Percentiles rank a stretch among this genome's conserved stretches.
phyloP scores from a whole-genome alignment of 495 filamentous ascomycete genomes.

The Podospora bellae-mahoneyi region DNA sequence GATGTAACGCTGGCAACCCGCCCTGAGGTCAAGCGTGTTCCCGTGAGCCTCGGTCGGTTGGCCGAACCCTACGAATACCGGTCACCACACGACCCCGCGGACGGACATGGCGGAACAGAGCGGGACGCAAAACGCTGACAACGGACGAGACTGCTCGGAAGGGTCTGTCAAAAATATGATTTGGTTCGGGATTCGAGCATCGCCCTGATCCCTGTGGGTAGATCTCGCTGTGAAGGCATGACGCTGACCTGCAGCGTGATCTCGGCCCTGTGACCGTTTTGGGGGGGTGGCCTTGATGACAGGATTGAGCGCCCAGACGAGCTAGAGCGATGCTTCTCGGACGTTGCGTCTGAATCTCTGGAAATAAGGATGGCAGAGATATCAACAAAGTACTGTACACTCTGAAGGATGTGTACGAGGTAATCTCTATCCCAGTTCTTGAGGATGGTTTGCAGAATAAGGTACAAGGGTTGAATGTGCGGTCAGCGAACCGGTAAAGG shows the following conservation, averaged over 20 bases:
- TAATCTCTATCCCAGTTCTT: too few relatives aligned
- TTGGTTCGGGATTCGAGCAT: background rate
- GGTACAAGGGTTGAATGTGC: background rate
- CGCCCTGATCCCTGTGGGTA: background rate
- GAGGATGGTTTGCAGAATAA: too few relatives aligned
- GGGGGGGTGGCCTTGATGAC: conserved; percentile 14
- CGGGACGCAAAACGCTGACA: background rate
- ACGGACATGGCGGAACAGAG: background rate
- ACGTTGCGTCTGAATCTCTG: background rate
- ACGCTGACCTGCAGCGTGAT: conserved; percentile 22
- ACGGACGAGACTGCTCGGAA: background rate
- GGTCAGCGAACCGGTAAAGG: too few relatives aligned
- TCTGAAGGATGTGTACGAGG: too few relatives aligned
- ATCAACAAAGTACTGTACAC: too few relatives aligned
- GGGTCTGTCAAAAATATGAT: background rate
- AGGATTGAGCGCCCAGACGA: conserved; percentile 2
- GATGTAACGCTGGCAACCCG: background rate
- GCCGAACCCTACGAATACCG: background rate
- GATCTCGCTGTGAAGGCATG: background rate
- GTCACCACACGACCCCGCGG: background rate
- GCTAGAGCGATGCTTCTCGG: background rate
- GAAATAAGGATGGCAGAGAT: too few relatives aligned
- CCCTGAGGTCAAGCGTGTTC: background rate
- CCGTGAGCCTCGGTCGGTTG: background rate
- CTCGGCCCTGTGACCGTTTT: conserved; percentile 28